These are phyloP conservation scores for Phytophthora pinifolia DNA, from an alignment of 352 stramenopile species.

Conservation along the genomic window DNA sequence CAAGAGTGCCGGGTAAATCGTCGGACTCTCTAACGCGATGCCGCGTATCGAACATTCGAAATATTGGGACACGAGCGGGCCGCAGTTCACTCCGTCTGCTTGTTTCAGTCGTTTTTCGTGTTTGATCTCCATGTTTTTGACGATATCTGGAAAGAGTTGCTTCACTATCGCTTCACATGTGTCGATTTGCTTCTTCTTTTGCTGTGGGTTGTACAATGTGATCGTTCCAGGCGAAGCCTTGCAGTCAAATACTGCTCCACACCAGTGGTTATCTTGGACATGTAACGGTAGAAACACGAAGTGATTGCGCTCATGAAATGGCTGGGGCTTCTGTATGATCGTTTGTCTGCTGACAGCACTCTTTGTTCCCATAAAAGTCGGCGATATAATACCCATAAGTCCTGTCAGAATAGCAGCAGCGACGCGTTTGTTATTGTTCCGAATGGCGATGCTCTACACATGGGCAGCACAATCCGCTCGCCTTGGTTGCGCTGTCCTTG, in stretches of 20 bases:
- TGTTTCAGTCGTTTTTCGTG: neutral
- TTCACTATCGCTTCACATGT: neutral
- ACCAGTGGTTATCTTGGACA: neutral
- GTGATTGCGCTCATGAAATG: neutral
- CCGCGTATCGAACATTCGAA: neutral
- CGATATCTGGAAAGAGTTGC: neutral
- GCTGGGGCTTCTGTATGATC: neutral
- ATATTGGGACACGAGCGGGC: neutral
- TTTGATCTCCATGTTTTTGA: neutral
- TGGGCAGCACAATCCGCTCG: too few species aligned
- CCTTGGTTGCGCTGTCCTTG: too few species aligned
- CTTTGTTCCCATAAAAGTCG: too few species aligned
- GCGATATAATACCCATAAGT: too few species aligned
- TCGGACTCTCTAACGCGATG: neutral
- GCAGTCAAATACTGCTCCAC: neutral
- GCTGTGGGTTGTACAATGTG: neutral
- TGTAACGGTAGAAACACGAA: neutral
- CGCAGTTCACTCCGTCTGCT: too few species aligned
- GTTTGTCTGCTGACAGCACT: too few species aligned
- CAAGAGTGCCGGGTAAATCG: neutral
- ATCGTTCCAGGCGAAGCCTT: neutral
- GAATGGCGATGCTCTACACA: too few species aligned
- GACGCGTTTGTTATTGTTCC: too few species aligned
- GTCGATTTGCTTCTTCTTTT: neutral
- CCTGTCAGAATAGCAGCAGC: too few species aligned